Evolutionary conservation across 1,139 yeast genomes (phyloP), one percentile per base, ranked within the genome.

Genomic region (Petasospora rhodanensis): DNA sequence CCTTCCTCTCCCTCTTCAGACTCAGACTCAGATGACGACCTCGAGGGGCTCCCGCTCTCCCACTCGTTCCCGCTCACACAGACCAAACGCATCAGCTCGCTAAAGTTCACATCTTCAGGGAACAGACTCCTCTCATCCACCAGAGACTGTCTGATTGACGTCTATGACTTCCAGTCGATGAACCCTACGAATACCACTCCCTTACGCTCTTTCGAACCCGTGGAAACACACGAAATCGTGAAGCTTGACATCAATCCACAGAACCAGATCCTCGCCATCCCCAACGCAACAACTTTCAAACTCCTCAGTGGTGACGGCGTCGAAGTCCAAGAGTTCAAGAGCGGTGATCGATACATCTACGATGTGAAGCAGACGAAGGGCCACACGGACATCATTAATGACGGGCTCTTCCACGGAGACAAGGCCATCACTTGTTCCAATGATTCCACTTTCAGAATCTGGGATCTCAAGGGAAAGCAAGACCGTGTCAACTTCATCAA

Each of bases 371-470:
- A 42, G 19, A 53, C 56, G 5, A 40, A 28, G 30, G 58, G 56
- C 1, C 58, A 53, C 28, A 40, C 46, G 2, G 49, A 39, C 18
- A 13, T 18, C 7, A 28, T 53, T 6, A 47, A 46, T 5, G 49
- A 43, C 32, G 52, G 51, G 7, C 28, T 34, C 6, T 47, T 49
- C 49, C 14, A 25, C 15, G 14, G 18, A 0, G 24, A 35, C 4
- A 31, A 27, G 15, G 26, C 48, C 8, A 18, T 42, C 8, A 51
- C 56, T 1, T 43, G 47, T 4, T 30, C 46, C 6, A 14, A 26
- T 12, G 58, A 53, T 31, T 46, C 54, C 4, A 50, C 56, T 3
- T 42, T 52, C 23, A 42, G 58, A 34, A 20, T 40, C 6, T 53
- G 56, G 56, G 48, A 48, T 31, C 29, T 18, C 55, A 50, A 21